Base-by-base conservation (phyloP, 192 early-diverging fungal species). In the Lobosporangium transversale region DNA sequence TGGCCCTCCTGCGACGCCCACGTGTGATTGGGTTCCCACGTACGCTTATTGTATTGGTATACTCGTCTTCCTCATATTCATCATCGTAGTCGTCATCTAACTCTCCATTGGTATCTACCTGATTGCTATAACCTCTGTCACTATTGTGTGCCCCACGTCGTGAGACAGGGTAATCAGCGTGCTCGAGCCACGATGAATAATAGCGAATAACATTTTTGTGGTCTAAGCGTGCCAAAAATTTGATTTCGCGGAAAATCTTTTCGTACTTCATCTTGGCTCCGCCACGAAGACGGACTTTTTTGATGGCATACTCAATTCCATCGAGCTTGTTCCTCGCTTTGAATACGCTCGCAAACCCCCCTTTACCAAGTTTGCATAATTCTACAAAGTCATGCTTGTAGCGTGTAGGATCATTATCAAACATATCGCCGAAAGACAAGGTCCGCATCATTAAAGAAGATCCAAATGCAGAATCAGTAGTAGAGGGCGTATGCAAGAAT, bases 131-230 rank as follows among this genome's bases (percentile, higher is more conserved):
- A 53, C 61, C 54, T n/a, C n/a, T n/a, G 48, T 50, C 26, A 27
- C 64, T 63, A 35, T 42, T 24, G 49, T 44, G 67, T 18, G 62
- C 61, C 12, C 67, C 65, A 3, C 59, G 44, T 7, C 52, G 29
- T 3, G 73, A 62, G 7, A 76, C 52, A 6, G 73, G 73, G 26
- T 76, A 76, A 63, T 80, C 78, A 47, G 67, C 78, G 49, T 86
- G 79, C 83, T 99, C 95, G 5, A 99, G 79, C 97, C 97, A 99
- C 30, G 90, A 92, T 26, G 88, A 86, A 71, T 92, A 96, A 73
- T 99, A 99, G 6, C 97, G 83, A 45, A 99, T 94, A 26, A 99
- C 93, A 66, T 98, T 97, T 20, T 83, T 86, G 79, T 99, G 96
- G 48, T 91, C 84, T 43, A 98, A 64, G 17, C 90, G 70, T 1